A percentile compares a stretch with the other conserved stretches of the same genome.
Conservation (phyloP, 1,284 basidiomycete species). For the Trichosporon coremiiforme region DNA sequence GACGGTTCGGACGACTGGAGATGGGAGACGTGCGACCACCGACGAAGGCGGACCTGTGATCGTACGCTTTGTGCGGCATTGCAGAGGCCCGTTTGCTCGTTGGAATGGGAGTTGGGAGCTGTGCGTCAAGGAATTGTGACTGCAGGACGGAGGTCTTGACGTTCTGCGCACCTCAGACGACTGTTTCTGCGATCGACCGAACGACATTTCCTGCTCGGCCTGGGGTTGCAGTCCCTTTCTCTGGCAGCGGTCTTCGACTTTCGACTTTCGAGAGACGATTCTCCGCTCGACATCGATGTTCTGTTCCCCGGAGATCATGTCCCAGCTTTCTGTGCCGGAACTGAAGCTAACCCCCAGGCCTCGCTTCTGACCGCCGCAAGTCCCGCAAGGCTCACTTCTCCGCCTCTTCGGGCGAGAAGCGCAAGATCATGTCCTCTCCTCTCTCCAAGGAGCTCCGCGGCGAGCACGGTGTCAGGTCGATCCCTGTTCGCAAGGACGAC, state of each 20-base stretch:
- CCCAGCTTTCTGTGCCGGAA: not conserved
- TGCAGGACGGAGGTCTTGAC: too few relatives aligned
- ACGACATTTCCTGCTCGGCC: too few relatives aligned
- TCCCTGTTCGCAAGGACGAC: constrained; percentile 97
- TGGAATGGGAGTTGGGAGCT: too few relatives aligned
- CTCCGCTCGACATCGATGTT: not conserved
- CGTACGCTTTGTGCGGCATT: not conserved
- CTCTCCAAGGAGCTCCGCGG: constrained; percentile 92
- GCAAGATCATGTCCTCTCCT: constrained; percentile 96
- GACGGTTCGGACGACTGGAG: not conserved
- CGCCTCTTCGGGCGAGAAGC: constrained; percentile 87
- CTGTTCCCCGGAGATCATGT: constrained; percentile 1
- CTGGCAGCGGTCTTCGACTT: too few relatives aligned
- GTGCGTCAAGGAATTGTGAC: too few relatives aligned
- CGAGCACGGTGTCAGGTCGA: constrained; percentile 90
- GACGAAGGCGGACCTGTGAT: not conserved
- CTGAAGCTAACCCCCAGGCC: constrained; percentile 39
- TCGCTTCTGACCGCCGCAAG: constrained; percentile 74
- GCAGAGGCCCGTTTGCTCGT: too few relatives aligned
- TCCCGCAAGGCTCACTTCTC: constrained; percentile 94
- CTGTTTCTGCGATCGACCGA: too few relatives aligned
- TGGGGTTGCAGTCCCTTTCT: too few relatives aligned
- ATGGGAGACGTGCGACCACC: not conserved
- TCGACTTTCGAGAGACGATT: too few relatives aligned
- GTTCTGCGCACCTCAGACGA: too few relatives aligned